Evolutionary conservation across 208 protist species (phyloP), one percentile per base, ranked within the genome.

Genomic region (Balamuthia mandrillaris): DNA sequence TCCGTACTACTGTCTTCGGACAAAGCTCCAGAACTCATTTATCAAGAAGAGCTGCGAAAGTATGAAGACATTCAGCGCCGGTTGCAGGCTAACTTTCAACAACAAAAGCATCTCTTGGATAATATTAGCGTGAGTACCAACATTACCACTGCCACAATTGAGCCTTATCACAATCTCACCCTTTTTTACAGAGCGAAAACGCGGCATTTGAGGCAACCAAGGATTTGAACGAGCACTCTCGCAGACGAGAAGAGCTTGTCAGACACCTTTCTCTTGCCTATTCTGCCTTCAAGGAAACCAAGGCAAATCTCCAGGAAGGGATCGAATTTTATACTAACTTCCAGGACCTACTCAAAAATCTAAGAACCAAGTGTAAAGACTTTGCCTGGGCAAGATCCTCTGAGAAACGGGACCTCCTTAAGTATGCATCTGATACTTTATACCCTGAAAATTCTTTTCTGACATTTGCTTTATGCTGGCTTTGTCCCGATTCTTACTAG

Each of bases 271-370:
- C 44, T 27, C 29, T 52, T n/a, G 65, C 65, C 65, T 49, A 74
- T 42, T n/a, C 24, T 16, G 39, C 65, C 39, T 74, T 74, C 65
- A n/a, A 10, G 16, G 65, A 74, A 29, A 10, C 51, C 0, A 4
- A 18, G 65, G 21, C 2, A 3, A 74, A 74, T 16, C 65, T 74
- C 29, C 33, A 42, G 39, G 65, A 74, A 42, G 65, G 65, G 9
- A 74, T 74, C 39, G 65, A 74, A 42, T 74, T 74, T 42, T 74
- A 74, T 14, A 52, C 65, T 42, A 74, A 74, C 65, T 74, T 74
- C 41, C 24, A 49, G 24, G 65, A 74, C 21, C 41, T 74, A 16
- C 41, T 74, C 21, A 74, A 49, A 18, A 74, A 42, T 42, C 51
- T 74, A 37, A 37, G 41, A 10, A 74, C 65, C 39, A 74, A 74